Base-by-base conservation (phyloP, 2,329 filamentous ascomycete genomes). In the Aspergillus arachidicola region DNA sequence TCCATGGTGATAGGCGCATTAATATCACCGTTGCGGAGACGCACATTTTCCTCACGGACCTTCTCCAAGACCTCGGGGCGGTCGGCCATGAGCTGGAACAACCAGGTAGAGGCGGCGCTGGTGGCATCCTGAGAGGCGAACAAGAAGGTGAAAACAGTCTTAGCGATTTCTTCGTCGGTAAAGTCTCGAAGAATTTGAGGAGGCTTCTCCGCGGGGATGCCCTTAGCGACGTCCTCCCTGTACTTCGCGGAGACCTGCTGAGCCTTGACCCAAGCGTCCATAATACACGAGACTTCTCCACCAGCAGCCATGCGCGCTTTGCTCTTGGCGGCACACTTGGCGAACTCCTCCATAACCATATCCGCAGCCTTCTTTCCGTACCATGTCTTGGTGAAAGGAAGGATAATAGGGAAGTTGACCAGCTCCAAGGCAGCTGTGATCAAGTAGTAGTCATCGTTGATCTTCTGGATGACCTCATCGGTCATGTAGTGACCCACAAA, bases 121-220 rank as follows among this genome's bases (percentile, higher is more conserved):
- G 95, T 97, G 69, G 95, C 95, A 78, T 99, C 95, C 81, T 98
- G 95, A 4, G 94, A 97, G 65, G 95, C 94, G 80, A 98, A 98
- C 65, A 98, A 85, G 84, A 98, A 97, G 57, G 94, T 96, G 82
- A 97, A 97, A 74, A 98, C 78, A 28, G 94, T 97, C 84, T 95
- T 92, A 61, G 92, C 86, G 73, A 98, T 97, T 80, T 98, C 94
- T 73, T 90, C 91, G 76, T 98, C 92, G 79, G 86, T 89, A 80
- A 97, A 98, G 71, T 92, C 89, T 75, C 94, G 92, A 60, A 98
- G 86, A 32, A 96, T 77, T 70, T 91, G 91, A 23, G 87, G 81
- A 58, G 94, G 94, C 86, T 97, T 97, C 79, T 92, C 88, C 54
- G 88, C 87, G 30, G 84, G 81, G 67, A 89, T 83, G 64, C 93